phyloP scores from a whole-genome alignment of 306 rosid species.

The Ormosia semicastrata region DNA sequence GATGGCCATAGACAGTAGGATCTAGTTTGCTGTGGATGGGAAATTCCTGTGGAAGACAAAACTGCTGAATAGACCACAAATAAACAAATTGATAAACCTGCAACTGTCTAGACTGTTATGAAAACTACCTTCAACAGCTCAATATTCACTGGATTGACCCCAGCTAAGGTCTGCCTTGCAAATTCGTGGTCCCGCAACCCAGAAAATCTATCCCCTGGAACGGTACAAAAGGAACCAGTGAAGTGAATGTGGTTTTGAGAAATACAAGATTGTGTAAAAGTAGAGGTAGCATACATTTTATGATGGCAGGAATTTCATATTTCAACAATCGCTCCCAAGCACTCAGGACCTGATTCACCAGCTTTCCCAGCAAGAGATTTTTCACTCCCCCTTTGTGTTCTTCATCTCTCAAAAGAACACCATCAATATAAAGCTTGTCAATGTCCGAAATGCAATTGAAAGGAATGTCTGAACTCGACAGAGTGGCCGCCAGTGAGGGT shows the following conservation, averaged over 20 bases:
- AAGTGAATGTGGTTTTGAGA: background rate
- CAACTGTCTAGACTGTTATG: background rate
- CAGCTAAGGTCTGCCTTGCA: slow-evolving; percentile 88
- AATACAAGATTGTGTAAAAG: slow-evolving; percentile 6
- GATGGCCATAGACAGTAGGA: too few species aligned
- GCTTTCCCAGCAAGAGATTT: slow-evolving; percentile 39
- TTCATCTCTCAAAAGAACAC: slow-evolving; percentile 65
- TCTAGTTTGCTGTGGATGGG: too few species aligned
- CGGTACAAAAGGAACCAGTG: background rate
- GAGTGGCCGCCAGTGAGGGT: slow-evolving; percentile 70
- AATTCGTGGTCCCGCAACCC: slow-evolving; percentile 91
- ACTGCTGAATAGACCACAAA: too few species aligned
- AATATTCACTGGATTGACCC: slow-evolving; percentile 90
- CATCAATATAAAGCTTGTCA: slow-evolving; percentile 81
- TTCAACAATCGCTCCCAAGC: slow-evolving; percentile 60
- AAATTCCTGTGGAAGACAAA: too few species aligned
- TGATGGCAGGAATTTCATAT: slow-evolving; percentile 76
- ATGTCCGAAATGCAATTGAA: slow-evolving; percentile 85
- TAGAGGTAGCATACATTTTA: slow-evolving; percentile 54
- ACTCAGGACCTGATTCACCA: slow-evolving; percentile 61
- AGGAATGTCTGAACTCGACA: slow-evolving; percentile 80
- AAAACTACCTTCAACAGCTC: slow-evolving; percentile 74
- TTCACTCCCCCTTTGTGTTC: slow-evolving; percentile 34
- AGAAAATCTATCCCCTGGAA: slow-evolving; percentile 77
- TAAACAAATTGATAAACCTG: background rate